Base-by-base conservation (phyloP, 176 grass and related monocot genomes). In the Panicum miliaceum region DNA sequence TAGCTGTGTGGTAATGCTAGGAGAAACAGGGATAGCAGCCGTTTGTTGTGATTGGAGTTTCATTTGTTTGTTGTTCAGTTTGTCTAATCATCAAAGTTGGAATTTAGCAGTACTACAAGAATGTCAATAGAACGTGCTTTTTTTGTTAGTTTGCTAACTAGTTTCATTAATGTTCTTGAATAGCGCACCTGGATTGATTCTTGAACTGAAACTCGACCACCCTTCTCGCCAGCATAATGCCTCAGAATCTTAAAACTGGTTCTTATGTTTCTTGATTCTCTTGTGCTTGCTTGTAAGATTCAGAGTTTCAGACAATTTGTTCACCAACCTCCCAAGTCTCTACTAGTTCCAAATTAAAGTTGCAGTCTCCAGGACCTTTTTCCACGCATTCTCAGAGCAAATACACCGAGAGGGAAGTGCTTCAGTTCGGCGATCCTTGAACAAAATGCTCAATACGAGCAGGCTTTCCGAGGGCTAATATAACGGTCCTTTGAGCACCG, bases 51-150 rank as follows among this genome's bases (percentile, higher is more conserved):
- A 61, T 26, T 3, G 4, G 22, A 23, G 42, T 34, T 34, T 15
- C 46, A n/a, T 53, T 29, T 47, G 2, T 18, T 11, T 46, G 16
- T 9, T 62, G 58, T 59, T 76, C 14, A 35, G 5, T 58, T 50
- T 58, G 9, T 29, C 27, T 68, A 61, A 29, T 72, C 23, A 22
- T 80, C 58, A 50, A 54, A 65, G 13, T 18, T 70, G 84, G 80
- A 86, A 62, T 71, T 48, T 18, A 54, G 15, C 15, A n/a, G 40
- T 6, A 11, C 26, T 51, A 2, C 26, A 23, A 19, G 27, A 20
- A 75, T 64, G 18, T 23, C 20, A 62, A 40, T 57, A 8, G n/a
- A 27, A 64, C 3, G 26, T 5, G 5, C 8, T 12, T 43, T 45
- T 43, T n/a, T 57, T 22, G 22, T 54, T 38, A 38, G 64, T 53